A percentile compares a stretch with the other conserved stretches of the same genome.
phyloP scores from a whole-genome alignment of 768 basidiomycete species.

The Xerocomellus chrysenteron region DNA sequence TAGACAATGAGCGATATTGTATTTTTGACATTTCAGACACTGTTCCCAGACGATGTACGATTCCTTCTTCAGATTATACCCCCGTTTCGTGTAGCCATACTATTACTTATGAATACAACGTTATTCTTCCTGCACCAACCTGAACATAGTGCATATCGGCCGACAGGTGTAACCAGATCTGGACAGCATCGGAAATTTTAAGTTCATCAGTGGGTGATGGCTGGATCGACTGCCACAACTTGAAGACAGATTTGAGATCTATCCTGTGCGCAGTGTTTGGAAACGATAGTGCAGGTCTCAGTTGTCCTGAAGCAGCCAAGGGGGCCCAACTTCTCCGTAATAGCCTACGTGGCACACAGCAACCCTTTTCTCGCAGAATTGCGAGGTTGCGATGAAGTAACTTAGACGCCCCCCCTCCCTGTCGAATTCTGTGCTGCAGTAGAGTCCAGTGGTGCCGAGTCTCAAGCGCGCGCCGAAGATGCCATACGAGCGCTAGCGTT shows the following conservation, averaged over 20 bases:
- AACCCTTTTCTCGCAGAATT: neutral
- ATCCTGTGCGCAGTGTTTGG: neutral
- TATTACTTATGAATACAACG: neutral
- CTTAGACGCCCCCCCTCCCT: neutral
- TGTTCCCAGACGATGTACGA: neutral
- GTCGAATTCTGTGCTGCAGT: neutral
- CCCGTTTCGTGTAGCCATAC: constrained; percentile 3
- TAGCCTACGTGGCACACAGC: neutral
- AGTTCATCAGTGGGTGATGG: neutral
- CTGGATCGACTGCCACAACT: neutral
- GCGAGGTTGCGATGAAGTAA: no score
- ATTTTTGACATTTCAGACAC: neutral
- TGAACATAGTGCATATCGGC: no score
- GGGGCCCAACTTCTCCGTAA: no score
- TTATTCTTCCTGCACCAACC: no score
- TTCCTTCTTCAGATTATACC: neutral
- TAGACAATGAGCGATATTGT: neutral
- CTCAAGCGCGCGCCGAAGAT: neutral
- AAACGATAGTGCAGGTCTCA: no score
- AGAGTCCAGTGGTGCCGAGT: neutral
- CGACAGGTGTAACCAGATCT: no score
- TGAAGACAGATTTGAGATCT: neutral
- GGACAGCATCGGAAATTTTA: no score
- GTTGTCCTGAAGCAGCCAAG: no score
- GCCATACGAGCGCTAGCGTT: neutral